Conservation (phyloP, 2,329 filamentous ascomycete genomes). For the Sporothrix humicola region DNA sequence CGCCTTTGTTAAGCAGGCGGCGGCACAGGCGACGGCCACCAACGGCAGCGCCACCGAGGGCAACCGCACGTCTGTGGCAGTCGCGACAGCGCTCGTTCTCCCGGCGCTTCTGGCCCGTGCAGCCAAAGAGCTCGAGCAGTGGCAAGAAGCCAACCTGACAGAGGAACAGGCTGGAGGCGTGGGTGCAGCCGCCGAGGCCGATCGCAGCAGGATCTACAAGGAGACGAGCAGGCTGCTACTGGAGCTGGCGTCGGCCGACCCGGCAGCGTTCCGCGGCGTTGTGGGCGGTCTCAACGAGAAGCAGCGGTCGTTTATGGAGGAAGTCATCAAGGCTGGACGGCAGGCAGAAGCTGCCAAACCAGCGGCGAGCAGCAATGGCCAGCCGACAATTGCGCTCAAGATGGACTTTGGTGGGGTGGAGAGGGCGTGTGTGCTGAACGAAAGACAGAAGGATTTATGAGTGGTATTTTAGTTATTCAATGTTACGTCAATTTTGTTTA, state of each 20-base stretch:
- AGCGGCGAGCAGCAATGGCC: constrained; percentile 50
- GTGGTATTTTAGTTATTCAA: neutral
- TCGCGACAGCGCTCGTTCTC: constrained; percentile 76
- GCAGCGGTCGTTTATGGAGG: constrained; percentile 79
- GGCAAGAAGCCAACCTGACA: constrained; percentile 50
- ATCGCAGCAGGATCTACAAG: constrained; percentile 60
- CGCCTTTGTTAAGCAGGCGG: constrained; percentile 62
- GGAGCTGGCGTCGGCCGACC: constrained; percentile 79
- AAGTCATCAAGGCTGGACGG: constrained; percentile 72
- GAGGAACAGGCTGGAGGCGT: constrained; percentile 40
- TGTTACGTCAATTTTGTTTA: neutral
- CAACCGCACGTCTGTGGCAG: constrained; percentile 53
- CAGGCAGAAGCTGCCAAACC: constrained; percentile 43
- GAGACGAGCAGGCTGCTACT: constrained; percentile 80
- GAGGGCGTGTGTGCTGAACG: neutral
- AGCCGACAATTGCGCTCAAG: constrained; percentile 89
- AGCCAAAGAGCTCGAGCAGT: constrained; percentile 48
- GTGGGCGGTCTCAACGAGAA: constrained; percentile 73
- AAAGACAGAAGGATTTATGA: neutral
- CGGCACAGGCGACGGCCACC: neutral
- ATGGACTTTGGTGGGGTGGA: constrained; percentile 76
- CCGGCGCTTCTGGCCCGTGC: constrained; percentile 78
- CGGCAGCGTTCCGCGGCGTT: constrained; percentile 72
- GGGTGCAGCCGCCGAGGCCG: constrained; percentile 41
- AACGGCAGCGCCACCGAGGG: constrained; percentile 40